These are phyloP conservation scores for Nyssa sinensis DNA, from an alignment of 148 eudicot genomes.

Conservation along the genomic window DNA sequence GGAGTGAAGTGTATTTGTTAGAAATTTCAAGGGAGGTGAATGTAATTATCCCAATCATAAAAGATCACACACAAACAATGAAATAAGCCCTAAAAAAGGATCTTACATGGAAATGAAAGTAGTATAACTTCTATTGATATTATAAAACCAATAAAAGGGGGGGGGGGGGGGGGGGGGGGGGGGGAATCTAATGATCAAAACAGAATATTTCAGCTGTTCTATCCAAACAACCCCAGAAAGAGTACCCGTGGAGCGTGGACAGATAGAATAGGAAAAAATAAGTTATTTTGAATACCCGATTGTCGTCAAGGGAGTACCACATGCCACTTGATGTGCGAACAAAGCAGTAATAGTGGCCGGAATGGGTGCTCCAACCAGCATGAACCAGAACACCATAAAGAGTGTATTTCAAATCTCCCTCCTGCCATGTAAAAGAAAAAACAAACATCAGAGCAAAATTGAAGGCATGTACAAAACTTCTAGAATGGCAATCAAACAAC, in stretches of 20 bases:
- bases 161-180: too few species aligned
- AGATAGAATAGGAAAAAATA: background rate
- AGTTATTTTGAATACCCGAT: constrained; percentile 50
- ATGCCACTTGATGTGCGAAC: constrained; percentile 88
- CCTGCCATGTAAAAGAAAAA: constrained; percentile 37
- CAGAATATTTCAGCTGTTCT: too few species aligned
- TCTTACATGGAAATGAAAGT: too few species aligned
- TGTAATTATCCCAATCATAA: too few species aligned
- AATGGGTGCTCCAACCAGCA: constrained; percentile 90
- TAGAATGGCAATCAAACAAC: background rate
- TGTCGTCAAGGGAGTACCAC: constrained; percentile 94
- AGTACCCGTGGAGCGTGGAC: background rate
- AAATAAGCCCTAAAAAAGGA: too few species aligned
- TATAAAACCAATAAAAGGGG: too few species aligned
- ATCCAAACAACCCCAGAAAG: background rate
- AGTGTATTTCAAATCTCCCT: constrained; percentile 81
- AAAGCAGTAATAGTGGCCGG: constrained; percentile 92
- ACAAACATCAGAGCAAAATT: background rate
- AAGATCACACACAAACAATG: too few species aligned
- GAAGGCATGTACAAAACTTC: background rate
- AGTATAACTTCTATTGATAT: too few species aligned
- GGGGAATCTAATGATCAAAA: too few species aligned
- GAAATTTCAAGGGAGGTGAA: too few species aligned
- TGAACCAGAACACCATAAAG: constrained; percentile 97
- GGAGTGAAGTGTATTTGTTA: too few species aligned